phyloP scores from a whole-genome alignment of 495 filamentous ascomycete species.

The Neurospora cerealis region DNA sequence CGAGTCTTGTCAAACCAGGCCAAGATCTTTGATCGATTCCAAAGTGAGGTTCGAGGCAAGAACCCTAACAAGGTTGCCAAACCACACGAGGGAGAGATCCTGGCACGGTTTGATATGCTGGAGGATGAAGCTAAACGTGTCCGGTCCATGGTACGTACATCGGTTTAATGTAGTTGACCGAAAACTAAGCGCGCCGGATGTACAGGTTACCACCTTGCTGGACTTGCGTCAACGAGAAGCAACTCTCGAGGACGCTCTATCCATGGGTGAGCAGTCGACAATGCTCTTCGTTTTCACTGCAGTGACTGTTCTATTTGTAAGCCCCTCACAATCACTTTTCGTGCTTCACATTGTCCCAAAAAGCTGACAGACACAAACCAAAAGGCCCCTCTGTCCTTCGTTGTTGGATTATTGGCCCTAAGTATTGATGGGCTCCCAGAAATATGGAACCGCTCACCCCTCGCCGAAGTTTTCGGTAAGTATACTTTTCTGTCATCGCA shows the following conservation, averaged over 20 bases:
- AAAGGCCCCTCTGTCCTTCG: slow-evolving; percentile 7
- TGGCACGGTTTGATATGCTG: slow-evolving; percentile 1
- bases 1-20: slow-evolving; percentile 2
- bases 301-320: slow-evolving; percentile 5
- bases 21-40: background rate
- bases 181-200: background rate
- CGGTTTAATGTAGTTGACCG: background rate
- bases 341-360: background rate
- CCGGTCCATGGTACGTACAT: slow-evolving; percentile 1
- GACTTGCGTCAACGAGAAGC: slow-evolving; percentile 5
- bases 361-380: background rate
- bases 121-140: slow-evolving; percentile 3
- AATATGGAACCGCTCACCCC: background rate
- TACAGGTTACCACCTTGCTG: background rate
- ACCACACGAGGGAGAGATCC: background rate
- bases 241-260: slow-evolving; percentile 1
- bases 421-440: background rate
- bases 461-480: slow-evolving; percentile 5
- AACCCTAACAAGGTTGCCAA: background rate
- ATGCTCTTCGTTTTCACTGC: slow-evolving; percentile 8
- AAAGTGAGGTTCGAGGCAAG: background rate
- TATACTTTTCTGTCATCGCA: background rate
- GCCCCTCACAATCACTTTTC: background rate
- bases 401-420: slow-evolving; percentile 2
- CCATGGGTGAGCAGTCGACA: slow-evolving; percentile 4